Conservation (phyloP, 1,284 basidiomycete species). For the Heliocybe sulcata region DNA sequence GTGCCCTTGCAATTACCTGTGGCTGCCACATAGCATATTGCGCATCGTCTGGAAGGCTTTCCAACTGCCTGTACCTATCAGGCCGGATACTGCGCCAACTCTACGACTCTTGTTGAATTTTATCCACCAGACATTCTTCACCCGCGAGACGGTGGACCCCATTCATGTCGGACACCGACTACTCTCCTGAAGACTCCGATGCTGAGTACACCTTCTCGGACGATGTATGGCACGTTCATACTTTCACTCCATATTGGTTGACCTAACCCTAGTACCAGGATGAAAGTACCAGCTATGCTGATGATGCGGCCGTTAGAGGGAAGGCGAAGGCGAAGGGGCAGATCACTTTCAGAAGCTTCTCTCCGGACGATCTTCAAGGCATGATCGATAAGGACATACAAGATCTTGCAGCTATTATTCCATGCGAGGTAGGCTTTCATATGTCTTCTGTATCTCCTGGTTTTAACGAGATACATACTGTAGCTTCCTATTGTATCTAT, state of each 20-base stretch:
- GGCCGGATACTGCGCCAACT: no score
- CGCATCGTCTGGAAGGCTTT: no score
- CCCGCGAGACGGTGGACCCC: no score
- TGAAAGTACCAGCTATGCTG: slow-evolving; percentile 19
- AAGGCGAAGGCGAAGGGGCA: slow-evolving; percentile 21
- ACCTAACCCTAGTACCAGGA: neutral
- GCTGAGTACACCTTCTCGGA: neutral
- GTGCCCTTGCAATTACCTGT: no score
- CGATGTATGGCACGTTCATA: neutral
- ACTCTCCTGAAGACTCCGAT: neutral
- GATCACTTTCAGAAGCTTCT: slow-evolving; percentile 26
- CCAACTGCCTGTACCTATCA: no score
- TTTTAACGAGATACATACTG: slow-evolving; percentile 1
- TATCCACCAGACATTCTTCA: no score
- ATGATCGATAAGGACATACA: slow-evolving; percentile 37
- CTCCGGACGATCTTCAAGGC: slow-evolving; percentile 31
- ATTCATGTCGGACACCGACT: neutral
- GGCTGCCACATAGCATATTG: no score
- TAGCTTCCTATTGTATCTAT: slow-evolving; percentile 45
- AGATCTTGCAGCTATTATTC: slow-evolving; percentile 40
- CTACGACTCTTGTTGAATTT: no score
- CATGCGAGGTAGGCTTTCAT: slow-evolving; percentile 35
- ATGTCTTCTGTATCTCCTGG: neutral
- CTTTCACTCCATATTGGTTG: neutral
- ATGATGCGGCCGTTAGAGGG: slow-evolving; percentile 12